Percentiles rank a stretch among this genome's conserved stretches.
Evolutionary conservation across 306 rosid genomes (phyloP).

Genomic region (Dryas octopetala): DNA sequence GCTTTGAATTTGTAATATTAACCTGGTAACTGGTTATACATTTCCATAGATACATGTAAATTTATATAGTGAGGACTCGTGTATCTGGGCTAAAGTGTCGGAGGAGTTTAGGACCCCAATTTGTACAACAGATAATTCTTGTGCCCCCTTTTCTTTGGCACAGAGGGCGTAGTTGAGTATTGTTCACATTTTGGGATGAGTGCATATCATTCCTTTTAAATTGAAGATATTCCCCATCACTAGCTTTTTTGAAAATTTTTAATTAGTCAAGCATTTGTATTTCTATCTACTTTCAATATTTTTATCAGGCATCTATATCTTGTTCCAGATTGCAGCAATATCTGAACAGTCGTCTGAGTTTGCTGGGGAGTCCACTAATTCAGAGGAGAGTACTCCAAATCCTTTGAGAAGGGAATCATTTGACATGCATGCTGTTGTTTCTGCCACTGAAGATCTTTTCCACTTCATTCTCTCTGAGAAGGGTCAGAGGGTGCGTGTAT

Average conservation of each 20-base stretch:
- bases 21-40: too few relatives aligned
- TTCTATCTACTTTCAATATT: neutral
- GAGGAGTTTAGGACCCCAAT: too few relatives aligned
- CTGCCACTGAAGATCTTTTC: conserved; percentile 86
- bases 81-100: too few relatives aligned
- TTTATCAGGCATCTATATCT: conserved; percentile 25
- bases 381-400: conserved; percentile 42
- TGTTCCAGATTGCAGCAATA: conserved; percentile 83
- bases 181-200: neutral
- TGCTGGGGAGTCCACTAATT: conserved; percentile 43
- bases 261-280: neutral
- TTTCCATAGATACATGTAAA: too few relatives aligned
- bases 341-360: conserved; percentile 88
- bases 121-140: neutral
- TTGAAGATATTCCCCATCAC: neutral
- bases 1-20: neutral
- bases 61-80: too few relatives aligned
- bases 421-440: conserved; percentile 83
- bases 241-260: neutral
- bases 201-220: neutral
- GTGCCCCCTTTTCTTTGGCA: neutral
- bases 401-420: conserved; percentile 74
- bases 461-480: conserved; percentile 75
- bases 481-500: conserved; percentile 87
- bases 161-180: neutral